These are phyloP conservation scores for Moesziomyces sp. DNA, from an alignment of 1,284 basidiomycete species.

Conservation along the genomic window DNA sequence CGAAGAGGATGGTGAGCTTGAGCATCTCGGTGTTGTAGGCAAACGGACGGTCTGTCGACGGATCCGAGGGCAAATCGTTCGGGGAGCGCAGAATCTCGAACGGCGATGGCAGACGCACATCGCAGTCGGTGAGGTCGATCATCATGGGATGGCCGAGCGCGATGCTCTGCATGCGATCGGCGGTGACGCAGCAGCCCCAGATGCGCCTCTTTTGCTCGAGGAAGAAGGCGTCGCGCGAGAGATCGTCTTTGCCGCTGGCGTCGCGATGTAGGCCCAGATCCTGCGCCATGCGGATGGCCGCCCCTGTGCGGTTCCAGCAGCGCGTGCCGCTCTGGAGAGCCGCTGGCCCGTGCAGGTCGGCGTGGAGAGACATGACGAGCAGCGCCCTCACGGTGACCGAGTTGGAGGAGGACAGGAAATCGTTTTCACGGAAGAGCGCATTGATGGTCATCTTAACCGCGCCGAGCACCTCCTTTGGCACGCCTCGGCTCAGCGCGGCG, in stretches of 20 bases:
- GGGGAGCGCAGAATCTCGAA: conserved; percentile 58
- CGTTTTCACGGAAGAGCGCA: conserved; percentile 76
- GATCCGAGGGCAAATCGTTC: conserved; percentile 48
- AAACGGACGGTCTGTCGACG: conserved; percentile 52
- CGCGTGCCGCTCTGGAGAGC: conserved; percentile 67
- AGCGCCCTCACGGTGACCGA: conserved; percentile 89
- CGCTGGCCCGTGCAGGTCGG: conserved; percentile 69
- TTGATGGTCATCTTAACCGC: conserved; percentile 83
- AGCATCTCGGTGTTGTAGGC: conserved; percentile 65
- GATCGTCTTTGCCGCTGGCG: conserved; percentile 58
- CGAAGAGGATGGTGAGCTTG: conserved; percentile 64
- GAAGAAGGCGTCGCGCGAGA: conserved; percentile 57
- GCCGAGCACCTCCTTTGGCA: conserved; percentile 82
- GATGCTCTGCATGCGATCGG: conserved; percentile 57
- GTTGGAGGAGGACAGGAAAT: conserved; percentile 85
- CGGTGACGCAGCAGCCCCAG: conserved; percentile 64
- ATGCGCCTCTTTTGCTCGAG: conserved; percentile 61
- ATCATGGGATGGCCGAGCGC: conserved; percentile 59
- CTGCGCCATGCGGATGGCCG: conserved; percentile 63
- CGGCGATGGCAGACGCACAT: conserved; percentile 61
- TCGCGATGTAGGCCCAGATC: conserved; percentile 62
- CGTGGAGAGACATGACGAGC: conserved; percentile 82
- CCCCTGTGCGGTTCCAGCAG: conserved; percentile 64
- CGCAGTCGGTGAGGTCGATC: conserved; percentile 64
- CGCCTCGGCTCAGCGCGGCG: conserved; percentile 83